phyloP scores from a whole-genome alignment of 192 early-diverging fungal species.

The Spinellus fusiger region DNA sequence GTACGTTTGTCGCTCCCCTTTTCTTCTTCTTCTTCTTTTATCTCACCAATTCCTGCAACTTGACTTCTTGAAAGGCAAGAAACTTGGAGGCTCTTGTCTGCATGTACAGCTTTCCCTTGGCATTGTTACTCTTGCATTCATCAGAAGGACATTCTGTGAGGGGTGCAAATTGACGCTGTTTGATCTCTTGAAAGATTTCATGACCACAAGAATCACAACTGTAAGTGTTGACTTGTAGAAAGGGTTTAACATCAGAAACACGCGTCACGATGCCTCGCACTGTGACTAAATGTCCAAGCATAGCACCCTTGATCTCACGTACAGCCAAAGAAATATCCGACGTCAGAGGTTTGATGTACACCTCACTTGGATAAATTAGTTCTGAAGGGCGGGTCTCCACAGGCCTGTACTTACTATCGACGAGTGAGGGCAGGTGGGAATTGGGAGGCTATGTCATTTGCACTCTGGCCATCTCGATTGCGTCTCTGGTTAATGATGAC shows the following conservation, averaged over 20 bases:
- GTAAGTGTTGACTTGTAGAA: slow-evolving; percentile 82
- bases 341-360: slow-evolving; percentile 76
- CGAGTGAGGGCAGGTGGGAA: slow-evolving; percentile 84
- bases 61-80: slow-evolving; percentile 93
- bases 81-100: slow-evolving; percentile 92
- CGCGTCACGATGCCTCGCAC: slow-evolving; percentile 92
- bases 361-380: slow-evolving; percentile 40
- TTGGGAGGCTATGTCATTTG: slow-evolving; percentile 24
- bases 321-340: slow-evolving; percentile 64
- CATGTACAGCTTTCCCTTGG: slow-evolving; percentile 79
- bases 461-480: slow-evolving; percentile 53
- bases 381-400: not conserved
- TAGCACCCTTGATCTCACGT: slow-evolving; percentile 75
- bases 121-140: slow-evolving; percentile 74
- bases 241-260: slow-evolving; percentile 90
- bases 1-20: not conserved
- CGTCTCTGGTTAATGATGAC: slow-evolving; percentile 84
- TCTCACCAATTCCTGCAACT: slow-evolving; percentile 87
- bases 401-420: slow-evolving; percentile 62
- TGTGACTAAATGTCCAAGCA: slow-evolving; percentile 81
- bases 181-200: slow-evolving; percentile 95
- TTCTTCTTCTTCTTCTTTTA: not conserved
- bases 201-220: slow-evolving; percentile 90
- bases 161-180: slow-evolving; percentile 66
- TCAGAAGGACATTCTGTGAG: slow-evolving; percentile 74